phyloP scores from a whole-genome alignment of 2,329 filamentous ascomycete species.

The Aspergillus sojae region DNA sequence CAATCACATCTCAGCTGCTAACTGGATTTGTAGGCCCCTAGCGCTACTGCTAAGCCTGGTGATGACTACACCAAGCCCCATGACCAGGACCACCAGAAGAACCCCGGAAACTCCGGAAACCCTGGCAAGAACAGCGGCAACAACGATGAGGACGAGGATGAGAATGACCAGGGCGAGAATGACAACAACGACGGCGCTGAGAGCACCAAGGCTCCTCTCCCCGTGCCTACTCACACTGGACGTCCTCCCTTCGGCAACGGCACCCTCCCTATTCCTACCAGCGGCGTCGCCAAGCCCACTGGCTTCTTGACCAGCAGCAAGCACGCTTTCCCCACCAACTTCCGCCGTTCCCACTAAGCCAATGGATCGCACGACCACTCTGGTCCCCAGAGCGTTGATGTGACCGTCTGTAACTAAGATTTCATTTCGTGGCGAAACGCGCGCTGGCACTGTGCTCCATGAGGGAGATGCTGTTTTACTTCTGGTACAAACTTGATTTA shows the following conservation, averaged over 20 bases:
- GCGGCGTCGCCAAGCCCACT: constrained; percentile 26
- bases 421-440: constrained; percentile 22
- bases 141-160: constrained; percentile 1
- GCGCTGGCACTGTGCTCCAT: constrained; percentile 32
- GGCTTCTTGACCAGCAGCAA: constrained; percentile 37
- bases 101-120: neutral
- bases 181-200: constrained; percentile 12
- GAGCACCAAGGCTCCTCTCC: constrained; percentile 10
- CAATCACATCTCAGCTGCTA: constrained; percentile 5
- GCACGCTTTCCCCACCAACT: constrained; percentile 24
- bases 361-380: constrained; percentile 1
- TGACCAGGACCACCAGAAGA: neutral
- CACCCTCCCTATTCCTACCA: constrained; percentile 17
- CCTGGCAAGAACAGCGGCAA: constrained; percentile 3
- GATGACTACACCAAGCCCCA: constrained; percentile 12
- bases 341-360: constrained; percentile 29
- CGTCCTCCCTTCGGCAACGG: constrained; percentile 25
- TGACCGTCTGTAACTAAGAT: constrained; percentile 20
- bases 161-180: constrained; percentile 1
- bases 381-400: neutral
- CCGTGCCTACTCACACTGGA: constrained; percentile 15
- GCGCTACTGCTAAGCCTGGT: constrained; percentile 14
- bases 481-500: constrained; percentile 23
- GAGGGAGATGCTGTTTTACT: constrained; percentile 21
- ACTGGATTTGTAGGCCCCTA: neutral